Evolutionary conservation across 1,139 yeast species (phyloP), one percentile per base, ranked within the genome.

Genomic region (Tardiomyces blankii): DNA sequence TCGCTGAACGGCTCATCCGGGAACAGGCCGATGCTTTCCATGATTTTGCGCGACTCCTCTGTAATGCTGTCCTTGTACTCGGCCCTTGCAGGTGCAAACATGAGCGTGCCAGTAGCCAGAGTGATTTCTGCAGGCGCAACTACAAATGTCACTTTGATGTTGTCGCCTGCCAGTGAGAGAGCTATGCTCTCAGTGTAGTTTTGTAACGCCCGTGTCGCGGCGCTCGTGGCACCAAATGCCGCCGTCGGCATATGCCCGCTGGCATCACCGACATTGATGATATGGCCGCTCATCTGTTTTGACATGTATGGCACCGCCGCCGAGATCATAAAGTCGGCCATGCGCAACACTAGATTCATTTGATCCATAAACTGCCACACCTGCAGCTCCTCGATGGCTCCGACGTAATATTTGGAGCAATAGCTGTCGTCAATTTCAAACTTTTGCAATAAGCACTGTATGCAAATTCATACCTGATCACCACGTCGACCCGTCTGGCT

Each of bases 121-220:
- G 25, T 21, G 25, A 21, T 7, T 21, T 21, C 25, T 5, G 25
- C 7, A 7, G 25, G 25, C 25, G 60, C 49, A 47, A 61, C 57
- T n/a, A 63, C 63, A 9, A 63, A 48, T 1, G 67, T 58, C 25
- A 61, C 55, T 40, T 58, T 60, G 41, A 63, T 49, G 33, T 59
- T 55, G 42, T 52, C 51, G 4, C 60, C 55, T 5, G 60, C 58
- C 2, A 62, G 53, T 39, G 60, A 59, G 43, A 61, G 47, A 2
- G 66, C 65, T n/a, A 63, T 50, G 4, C 62, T 56, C 48, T 63
- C 67, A 5, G 54, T 48, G 45, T 61, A 63, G 18, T 67, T 66
- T 47, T 64, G 66, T n/a, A 63, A 49, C 3, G 65, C 66, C 40
- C 61, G 61, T 44, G 55, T 51, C 8, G 65, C 61, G 6, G 64